Evolutionary conservation across 2,329 filamentous ascomycete genomes (phyloP).

Genomic region (Fusarium sp.): DNA sequence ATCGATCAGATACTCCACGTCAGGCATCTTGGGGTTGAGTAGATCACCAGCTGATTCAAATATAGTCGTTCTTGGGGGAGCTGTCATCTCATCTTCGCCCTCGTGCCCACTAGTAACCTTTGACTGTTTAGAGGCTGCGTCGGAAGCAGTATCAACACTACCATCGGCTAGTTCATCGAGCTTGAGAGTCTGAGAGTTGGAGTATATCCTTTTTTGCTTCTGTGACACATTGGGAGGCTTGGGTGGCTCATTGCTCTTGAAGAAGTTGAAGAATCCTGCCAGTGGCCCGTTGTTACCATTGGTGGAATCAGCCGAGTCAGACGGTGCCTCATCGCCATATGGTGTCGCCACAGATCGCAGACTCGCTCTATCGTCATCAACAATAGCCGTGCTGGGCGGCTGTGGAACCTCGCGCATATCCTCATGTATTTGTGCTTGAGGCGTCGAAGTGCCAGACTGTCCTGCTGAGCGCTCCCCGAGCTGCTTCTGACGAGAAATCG

Average conservation of each 20-base stretch:
- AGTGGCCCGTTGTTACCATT: constrained; percentile 66
- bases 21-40: constrained; percentile 88
- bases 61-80: constrained; percentile 90
- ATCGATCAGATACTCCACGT: constrained; percentile 84
- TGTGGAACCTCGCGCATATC: constrained; percentile 75
- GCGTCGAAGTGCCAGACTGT: constrained; percentile 54
- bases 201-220: constrained; percentile 79
- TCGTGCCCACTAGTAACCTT: constrained; percentile 66
- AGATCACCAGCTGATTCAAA: constrained; percentile 96
- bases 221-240: constrained; percentile 65
- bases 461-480: constrained; percentile 52
- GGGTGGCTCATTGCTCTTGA: constrained; percentile 69
- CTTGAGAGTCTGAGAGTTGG: constrained; percentile 79
- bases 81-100: constrained; percentile 64
- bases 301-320: constrained; percentile 50
- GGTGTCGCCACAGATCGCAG: constrained; percentile 60
- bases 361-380: constrained; percentile 75
- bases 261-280: constrained; percentile 78
- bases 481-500: constrained; percentile 59
- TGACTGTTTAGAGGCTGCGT: constrained; percentile 37
- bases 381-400: constrained; percentile 73
- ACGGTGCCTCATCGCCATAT: constrained; percentile 44
- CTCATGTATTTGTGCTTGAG: constrained; percentile 47
- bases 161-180: constrained; percentile 30
- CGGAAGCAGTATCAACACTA: constrained; percentile 12